Conservation (phyloP, 768 basidiomycete species). For the Xerocomellus amylosporus region DNA sequence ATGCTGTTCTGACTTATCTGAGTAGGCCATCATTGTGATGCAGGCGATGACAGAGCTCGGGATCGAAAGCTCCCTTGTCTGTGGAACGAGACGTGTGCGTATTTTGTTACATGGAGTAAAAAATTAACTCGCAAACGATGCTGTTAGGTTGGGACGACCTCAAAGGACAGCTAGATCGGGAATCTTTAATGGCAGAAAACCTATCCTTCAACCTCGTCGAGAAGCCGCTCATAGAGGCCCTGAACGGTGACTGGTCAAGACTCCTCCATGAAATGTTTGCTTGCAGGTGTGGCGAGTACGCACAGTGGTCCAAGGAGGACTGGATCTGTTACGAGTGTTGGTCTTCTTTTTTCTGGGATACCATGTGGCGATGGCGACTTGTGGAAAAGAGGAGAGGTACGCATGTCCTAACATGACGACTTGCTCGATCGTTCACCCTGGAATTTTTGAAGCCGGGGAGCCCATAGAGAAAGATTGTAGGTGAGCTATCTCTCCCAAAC, state of each 20-base stretch:
- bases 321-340: background rate
- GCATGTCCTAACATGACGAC: background rate
- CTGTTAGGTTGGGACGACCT: constrained; percentile 5
- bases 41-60: background rate
- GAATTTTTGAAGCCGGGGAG: background rate
- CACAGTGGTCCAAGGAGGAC: constrained; percentile 1
- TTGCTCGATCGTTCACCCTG: background rate
- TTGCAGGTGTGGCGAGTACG: background rate
- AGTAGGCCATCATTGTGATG: background rate
- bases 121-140: background rate
- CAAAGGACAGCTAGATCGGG: background rate
- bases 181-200: background rate
- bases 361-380: constrained; percentile 3
- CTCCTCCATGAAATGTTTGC: background rate
- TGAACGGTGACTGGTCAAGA: background rate
- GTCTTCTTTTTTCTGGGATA: background rate
- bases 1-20: background rate
- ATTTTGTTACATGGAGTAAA: background rate
- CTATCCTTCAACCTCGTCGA: background rate
- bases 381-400: background rate
- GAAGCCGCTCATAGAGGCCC: background rate
- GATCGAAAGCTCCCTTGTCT: background rate
- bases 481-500: background rate
- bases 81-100: constrained; percentile 3
- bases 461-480: background rate